A percentile compares a stretch with the other conserved stretches of the same genome.
Conservation (phyloP, 768 basidiomycete genomes). For the Hygrophoropsis aurantiaca region DNA sequence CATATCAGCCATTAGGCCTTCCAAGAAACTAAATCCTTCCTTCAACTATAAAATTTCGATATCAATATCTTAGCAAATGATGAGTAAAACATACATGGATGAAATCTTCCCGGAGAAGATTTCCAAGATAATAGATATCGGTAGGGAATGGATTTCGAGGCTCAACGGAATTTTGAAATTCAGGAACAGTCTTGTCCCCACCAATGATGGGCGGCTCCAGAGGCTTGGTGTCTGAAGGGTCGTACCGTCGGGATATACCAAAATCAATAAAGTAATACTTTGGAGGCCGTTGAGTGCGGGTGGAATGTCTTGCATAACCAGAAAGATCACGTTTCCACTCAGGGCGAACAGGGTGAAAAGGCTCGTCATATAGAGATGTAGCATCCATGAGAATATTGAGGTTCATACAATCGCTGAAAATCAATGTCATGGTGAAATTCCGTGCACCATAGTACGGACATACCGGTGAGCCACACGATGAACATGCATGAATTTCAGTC, state of each 20-base stretch:
- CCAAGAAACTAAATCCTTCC: conserved; percentile 21
- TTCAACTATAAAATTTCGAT: neutral
- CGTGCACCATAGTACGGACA: neutral
- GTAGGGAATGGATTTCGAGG: conserved; percentile 40
- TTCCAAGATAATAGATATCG: conserved; percentile 46
- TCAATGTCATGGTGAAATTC: conserved; percentile 3
- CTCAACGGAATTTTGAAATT: conserved; percentile 24
- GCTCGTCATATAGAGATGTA: conserved; percentile 17
- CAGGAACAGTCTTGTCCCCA: conserved; percentile 43
- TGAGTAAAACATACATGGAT: conserved; percentile 19
- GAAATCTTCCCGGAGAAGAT: conserved; percentile 33
- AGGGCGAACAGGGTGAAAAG: conserved; percentile 22
- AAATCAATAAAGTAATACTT: conserved; percentile 39
- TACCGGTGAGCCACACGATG: conserved; percentile 37
- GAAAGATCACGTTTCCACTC: conserved; percentile 16
- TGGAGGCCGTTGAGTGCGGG: conserved; percentile 26
- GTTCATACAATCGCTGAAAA: conserved; percentile 23
- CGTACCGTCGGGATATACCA: conserved; percentile 32
- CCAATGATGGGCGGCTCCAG: conserved; percentile 32
- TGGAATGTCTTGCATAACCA: conserved; percentile 20
- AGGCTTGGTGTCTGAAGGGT: conserved; percentile 21
- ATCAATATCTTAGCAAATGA: neutral
- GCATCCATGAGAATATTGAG: conserved; percentile 35
- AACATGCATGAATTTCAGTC: conserved; percentile 35
- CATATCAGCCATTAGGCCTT: conserved; percentile 31